phyloP scores from a whole-genome alignment of 202 grass and related monocot genomes.

The Cymbopogon flexuosus region DNA sequence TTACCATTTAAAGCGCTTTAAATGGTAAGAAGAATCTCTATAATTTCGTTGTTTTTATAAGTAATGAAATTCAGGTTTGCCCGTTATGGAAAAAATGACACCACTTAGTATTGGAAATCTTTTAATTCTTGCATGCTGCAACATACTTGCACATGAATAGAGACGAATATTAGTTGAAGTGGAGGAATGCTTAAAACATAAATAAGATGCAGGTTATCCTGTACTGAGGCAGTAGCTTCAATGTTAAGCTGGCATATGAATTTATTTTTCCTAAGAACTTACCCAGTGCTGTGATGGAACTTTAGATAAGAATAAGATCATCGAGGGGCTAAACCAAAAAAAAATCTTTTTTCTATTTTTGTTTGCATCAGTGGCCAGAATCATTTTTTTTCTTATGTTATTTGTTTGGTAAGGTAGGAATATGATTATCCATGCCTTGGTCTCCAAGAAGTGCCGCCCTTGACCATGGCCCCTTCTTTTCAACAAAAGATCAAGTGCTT shows the following conservation, averaged over 20 bases:
- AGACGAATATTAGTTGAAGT: background rate
- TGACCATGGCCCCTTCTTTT: background rate
- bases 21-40: background rate
- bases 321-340: background rate
- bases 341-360: background rate
- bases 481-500: background rate
- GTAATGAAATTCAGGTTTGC: background rate
- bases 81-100: background rate
- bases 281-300: background rate
- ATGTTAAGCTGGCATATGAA: background rate
- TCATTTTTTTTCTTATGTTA: background rate
- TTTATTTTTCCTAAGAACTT: background rate
- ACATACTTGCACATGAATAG: background rate
- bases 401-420: background rate
- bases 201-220: background rate
- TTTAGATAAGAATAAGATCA: background rate
- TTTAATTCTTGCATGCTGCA: background rate
- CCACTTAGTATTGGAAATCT: background rate
- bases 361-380: background rate
- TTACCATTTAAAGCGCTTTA: no score
- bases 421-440: background rate
- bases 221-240: background rate
- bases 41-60: background rate
- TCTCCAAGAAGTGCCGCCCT: background rate
- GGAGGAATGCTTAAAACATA: background rate